These are phyloP conservation scores for Mycena galericulata DNA, from an alignment of 768 basidiomycete genomes.

Conservation along the genomic window DNA sequence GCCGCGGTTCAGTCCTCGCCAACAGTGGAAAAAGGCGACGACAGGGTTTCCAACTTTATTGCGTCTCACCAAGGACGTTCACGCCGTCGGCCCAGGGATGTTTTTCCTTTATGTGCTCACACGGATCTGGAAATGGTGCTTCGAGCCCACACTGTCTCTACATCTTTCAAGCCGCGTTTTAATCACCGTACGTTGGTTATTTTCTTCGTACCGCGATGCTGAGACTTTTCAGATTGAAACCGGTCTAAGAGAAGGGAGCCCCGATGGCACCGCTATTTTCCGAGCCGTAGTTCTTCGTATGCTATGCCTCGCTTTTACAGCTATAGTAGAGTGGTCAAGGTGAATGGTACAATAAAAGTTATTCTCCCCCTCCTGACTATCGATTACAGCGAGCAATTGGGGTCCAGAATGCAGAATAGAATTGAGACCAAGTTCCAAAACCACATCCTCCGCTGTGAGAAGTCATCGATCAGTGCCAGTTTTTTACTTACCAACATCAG, in stretches of 20 bases:
- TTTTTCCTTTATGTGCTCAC: conserved; percentile 16
- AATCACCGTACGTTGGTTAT: conserved; percentile 10
- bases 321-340: conserved; percentile 7
- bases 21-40: conserved; percentile 24
- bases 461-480: not conserved
- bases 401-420: not conserved
- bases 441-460: conserved; percentile 19
- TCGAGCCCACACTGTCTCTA: conserved; percentile 15
- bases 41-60: conserved; percentile 2
- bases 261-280: conserved; percentile 17
- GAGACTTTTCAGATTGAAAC: conserved; percentile 23
- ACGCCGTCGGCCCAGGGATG: conserved; percentile 2
- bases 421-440: conserved; percentile 10
- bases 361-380: not conserved
- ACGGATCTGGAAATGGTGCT: conserved; percentile 1
- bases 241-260: conserved; percentile 23
- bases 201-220: not conserved
- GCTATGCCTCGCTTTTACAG: conserved; percentile 13
- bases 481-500: not conserved
- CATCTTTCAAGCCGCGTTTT: conserved; percentile 27
- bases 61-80: conserved; percentile 24
- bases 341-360: not conserved
- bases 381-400: not conserved
- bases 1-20: conserved; percentile 8
- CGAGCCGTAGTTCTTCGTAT: conserved; percentile 21